These are phyloP conservation scores for Phytophthora ramorum DNA, from an alignment of 352 stramenopile genomes.

Conservation along the genomic window DNA sequence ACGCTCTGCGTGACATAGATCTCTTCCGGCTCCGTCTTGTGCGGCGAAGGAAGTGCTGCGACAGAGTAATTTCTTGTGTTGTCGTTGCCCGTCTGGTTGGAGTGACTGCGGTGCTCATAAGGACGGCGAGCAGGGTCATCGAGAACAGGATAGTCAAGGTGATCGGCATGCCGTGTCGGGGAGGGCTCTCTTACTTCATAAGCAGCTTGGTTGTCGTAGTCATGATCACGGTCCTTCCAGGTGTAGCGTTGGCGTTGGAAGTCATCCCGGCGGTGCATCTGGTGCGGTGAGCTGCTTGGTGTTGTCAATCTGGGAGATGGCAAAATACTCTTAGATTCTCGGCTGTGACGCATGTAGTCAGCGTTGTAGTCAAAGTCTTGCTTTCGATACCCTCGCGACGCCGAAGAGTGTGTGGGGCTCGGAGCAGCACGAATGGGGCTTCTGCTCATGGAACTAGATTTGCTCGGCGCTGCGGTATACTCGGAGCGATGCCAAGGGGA, in stretches of 20 bases:
- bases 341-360: constrained; percentile 5
- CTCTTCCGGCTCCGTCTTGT: constrained; percentile 9
- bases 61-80: neutral
- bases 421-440: constrained; percentile 9
- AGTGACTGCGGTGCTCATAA: neutral
- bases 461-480: constrained; percentile 7
- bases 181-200: constrained; percentile 16
- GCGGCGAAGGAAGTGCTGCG: neutral
- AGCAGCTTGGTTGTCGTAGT: constrained; percentile 9
- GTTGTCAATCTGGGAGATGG: constrained; percentile 6
- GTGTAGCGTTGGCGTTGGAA: constrained; percentile 14
- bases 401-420: constrained; percentile 7
- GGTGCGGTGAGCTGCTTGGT: constrained; percentile 12
- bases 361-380: constrained; percentile 17
- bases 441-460: constrained; percentile 13
- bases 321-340: constrained; percentile 6
- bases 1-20: constrained; percentile 1
- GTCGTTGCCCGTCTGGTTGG: constrained; percentile 13
- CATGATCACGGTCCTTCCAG: constrained; percentile 18
- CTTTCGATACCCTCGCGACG: constrained; percentile 11
- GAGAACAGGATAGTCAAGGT: neutral
- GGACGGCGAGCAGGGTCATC: constrained; percentile 14
- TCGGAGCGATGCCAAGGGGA: constrained; percentile 28
- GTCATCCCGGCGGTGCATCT: constrained; percentile 6
- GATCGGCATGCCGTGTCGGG: constrained; percentile 7